Evolutionary conservation across 495 filamentous ascomycete species (phyloP).

Genomic region (Trichoderma erinaceum): DNA sequence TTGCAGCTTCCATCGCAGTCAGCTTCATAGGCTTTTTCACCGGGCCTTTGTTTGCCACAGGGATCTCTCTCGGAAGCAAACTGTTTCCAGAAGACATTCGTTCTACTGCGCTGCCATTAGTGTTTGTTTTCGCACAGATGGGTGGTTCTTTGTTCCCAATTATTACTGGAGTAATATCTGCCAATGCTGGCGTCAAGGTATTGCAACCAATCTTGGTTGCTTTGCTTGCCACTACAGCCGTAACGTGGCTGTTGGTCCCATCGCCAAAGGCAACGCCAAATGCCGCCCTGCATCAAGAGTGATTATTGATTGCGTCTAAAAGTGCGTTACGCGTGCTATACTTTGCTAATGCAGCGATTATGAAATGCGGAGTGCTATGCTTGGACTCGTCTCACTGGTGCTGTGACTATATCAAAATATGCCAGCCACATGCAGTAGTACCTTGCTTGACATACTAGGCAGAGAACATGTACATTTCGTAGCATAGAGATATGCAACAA

Average conservation of each 20-base stretch:
- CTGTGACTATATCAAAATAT: too few relatives aligned
- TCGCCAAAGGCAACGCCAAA: slow-evolving; percentile 1
- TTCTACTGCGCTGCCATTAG: slow-evolving; percentile 35
- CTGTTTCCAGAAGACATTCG: slow-evolving; percentile 39
- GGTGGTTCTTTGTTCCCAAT: slow-evolving; percentile 48
- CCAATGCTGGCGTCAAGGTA: slow-evolving; percentile 39
- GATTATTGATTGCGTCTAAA: too few relatives aligned
- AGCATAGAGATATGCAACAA: too few relatives aligned
- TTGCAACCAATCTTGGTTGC: slow-evolving; percentile 47
- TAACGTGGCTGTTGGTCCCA: slow-evolving; percentile 44
- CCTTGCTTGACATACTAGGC: too few relatives aligned
- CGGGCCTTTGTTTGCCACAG: slow-evolving; percentile 43
- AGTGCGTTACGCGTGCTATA: too few relatives aligned
- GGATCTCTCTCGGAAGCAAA: slow-evolving; percentile 34
- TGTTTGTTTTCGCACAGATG: slow-evolving; percentile 44
- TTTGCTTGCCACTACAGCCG: slow-evolving; percentile 36
- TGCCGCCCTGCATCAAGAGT: slow-evolving; percentile 12
- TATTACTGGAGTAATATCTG: slow-evolving; percentile 44
- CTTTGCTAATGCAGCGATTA: too few relatives aligned
- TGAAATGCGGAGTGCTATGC: too few relatives aligned
- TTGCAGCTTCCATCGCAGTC: slow-evolving; percentile 63
- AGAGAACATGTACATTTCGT: too few relatives aligned
- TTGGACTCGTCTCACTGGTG: too few relatives aligned
- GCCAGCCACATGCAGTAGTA: too few relatives aligned
- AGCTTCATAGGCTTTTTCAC: slow-evolving; percentile 67